Evolutionary conservation across 1,139 yeast species (phyloP).

Genomic region (Geotrichum candidum): DNA sequence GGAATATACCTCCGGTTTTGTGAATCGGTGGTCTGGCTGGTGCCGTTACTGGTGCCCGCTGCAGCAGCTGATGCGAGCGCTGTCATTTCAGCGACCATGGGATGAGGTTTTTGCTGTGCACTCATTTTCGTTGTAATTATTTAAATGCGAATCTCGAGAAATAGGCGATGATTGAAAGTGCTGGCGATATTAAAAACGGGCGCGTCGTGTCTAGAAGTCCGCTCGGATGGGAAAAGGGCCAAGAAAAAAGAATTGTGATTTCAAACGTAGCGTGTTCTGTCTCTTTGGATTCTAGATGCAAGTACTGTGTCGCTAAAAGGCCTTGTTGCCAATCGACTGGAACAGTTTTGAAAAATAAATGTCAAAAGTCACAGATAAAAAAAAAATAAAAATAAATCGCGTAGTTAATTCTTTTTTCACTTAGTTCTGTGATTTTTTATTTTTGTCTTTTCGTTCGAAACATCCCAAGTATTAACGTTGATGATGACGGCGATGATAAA

Average conservation of each 20-base stretch:
- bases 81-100: not conserved
- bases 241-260: not conserved
- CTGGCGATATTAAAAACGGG: not conserved
- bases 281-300: not conserved
- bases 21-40: not conserved
- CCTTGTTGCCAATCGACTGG: not conserved
- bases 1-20: conserved; percentile 19
- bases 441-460: not conserved
- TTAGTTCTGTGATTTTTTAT: not conserved
- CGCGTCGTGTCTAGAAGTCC: not conserved
- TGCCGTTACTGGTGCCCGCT: not conserved
- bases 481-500: not conserved
- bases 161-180: not conserved
- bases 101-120: not conserved
- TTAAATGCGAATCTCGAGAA: not conserved
- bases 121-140: not conserved
- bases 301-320: not conserved
- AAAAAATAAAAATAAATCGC: not conserved
- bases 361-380: not conserved
- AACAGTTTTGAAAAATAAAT: not conserved
- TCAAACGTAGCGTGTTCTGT: not conserved
- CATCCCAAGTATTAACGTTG: not conserved
- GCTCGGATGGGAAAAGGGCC: not conserved
- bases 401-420: not conserved
- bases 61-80: not conserved